These are phyloP conservation scores for Ceratonia siliqua DNA, from an alignment of 306 rosid species.

Conservation along the genomic window DNA sequence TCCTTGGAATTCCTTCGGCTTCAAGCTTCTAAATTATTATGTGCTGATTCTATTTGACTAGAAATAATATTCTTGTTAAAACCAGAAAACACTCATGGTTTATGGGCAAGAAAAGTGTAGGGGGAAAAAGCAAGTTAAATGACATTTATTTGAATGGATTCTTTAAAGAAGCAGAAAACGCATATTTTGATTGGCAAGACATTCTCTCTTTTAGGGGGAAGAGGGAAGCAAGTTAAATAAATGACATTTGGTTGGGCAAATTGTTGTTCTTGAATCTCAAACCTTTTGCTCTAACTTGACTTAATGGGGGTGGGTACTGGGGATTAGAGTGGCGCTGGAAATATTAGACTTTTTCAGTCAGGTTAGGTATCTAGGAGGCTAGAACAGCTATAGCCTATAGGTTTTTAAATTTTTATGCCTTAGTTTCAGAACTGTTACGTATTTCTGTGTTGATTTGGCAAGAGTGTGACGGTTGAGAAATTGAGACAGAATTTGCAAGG, in stretches of 20 bases:
- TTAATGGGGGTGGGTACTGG: not conserved
- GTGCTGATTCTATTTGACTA: not conserved
- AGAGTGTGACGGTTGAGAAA: not conserved
- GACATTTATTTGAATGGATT: conserved; percentile 5
- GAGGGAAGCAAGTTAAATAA: not conserved
- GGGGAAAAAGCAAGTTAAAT: not conserved
- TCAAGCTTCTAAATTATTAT: not conserved
- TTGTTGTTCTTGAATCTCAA: not conserved
- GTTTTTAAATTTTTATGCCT: not conserved
- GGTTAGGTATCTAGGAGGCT: conserved; percentile 14
- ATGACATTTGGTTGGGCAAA: not conserved
- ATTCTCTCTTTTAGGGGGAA: not conserved
- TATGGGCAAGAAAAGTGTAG: not conserved
- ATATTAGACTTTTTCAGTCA: conserved; percentile 11
- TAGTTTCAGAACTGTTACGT: not conserved
- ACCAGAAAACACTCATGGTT: not conserved
- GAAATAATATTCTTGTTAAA: not conserved
- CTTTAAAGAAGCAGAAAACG: not conserved
- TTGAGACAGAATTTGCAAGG: not conserved
- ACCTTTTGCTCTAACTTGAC: not conserved
- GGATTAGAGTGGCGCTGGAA: not conserved
- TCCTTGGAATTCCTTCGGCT: not conserved
- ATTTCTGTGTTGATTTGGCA: not conserved
- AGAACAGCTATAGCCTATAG: not conserved
- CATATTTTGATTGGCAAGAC: not conserved